These are phyloP conservation scores for Sporothrix euskadiensis DNA, from an alignment of 2,329 filamentous ascomycete genomes.

Conservation along the genomic window DNA sequence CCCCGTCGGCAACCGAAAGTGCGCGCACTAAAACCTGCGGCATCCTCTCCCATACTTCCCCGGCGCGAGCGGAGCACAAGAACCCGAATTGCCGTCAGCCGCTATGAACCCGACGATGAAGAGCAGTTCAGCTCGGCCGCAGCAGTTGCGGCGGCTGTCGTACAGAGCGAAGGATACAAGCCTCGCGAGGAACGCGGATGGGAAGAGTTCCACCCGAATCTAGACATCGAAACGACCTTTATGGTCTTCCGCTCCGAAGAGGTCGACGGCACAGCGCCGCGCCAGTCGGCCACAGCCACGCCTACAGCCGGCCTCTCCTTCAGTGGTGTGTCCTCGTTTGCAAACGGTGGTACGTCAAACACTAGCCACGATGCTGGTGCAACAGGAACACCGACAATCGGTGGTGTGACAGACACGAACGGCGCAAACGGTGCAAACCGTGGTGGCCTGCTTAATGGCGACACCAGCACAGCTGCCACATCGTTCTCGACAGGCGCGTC, in stretches of 20 bases:
- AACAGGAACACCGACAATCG: neutral
- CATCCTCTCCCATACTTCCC: constrained; percentile 49
- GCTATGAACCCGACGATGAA: constrained; percentile 52
- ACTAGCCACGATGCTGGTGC: neutral
- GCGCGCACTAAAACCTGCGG: constrained; percentile 46
- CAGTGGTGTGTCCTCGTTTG: constrained; percentile 1
- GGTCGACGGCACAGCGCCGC: constrained; percentile 69
- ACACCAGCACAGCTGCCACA: constrained; percentile 6
- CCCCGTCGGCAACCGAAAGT: constrained; percentile 40
- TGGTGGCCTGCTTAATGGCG: neutral
- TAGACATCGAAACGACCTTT: constrained; percentile 83
- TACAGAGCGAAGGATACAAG: constrained; percentile 94
- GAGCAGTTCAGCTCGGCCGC: constrained; percentile 85
- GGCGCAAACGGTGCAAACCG: neutral
- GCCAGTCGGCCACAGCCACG: constrained; percentile 44
- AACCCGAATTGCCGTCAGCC: constrained; percentile 54
- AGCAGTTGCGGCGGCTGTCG: constrained; percentile 81
- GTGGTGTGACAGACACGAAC: constrained; percentile 1
- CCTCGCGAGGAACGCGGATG: constrained; percentile 93
- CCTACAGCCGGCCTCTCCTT: neutral
- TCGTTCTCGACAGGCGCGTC: neutral
- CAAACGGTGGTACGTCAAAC: neutral
- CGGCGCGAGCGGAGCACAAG: constrained; percentile 60
- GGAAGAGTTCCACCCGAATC: constrained; percentile 95
- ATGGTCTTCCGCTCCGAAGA: constrained; percentile 79